Evolutionary conservation across 805 yeast species (phyloP), one percentile per base, ranked within the genome.

Genomic region (Wickerhamiella bombiphila): DNA sequence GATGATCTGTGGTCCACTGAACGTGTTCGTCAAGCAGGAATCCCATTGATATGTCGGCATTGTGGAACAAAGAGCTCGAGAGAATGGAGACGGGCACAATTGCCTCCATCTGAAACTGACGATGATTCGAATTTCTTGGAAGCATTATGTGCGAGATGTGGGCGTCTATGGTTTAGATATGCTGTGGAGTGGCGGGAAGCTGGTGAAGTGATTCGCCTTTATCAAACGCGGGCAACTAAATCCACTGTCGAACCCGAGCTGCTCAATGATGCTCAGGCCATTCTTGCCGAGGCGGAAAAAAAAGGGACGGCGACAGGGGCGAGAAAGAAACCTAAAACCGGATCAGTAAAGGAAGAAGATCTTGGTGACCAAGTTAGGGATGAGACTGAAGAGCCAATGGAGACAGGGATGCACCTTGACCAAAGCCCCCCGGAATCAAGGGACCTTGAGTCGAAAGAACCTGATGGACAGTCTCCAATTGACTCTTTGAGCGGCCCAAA

Each of bases 131-230:
- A 59, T 4, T 49, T 60, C 1, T 59, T 73, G 2, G 57, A 64
- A 13, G 95, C 85, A 0, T 60, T 88, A 11, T 88, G 98, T 55
- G 59, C 68, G 21, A 64, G 97, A 38, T 88, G 98, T 61, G 94
- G 95, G 0, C 67, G 80, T 41, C 53, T 91, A 21, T 88, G 97
- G 97, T 68, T 94, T 55, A 62, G 93, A 29, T 88, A 88, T 56
- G 95, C 85, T 0, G 75, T 81, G 0, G 65, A 64, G 7, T 91
- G 97, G 97, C 82, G 76, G 46, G 74, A 72, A 24, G 94, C 94
- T 0, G 47, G 58, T 18, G 83, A 76, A 38, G 74, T 81, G 0
- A 57, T 73, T 31, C 20, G 31, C n/a, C 36, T 35, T 8, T 6
- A 14, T 6, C 16, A 25, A 5, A 9, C 26, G 11, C 26, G 26